Evolutionary conservation across 1,284 basidiomycete species (phyloP), one percentile per base, ranked within the genome.

Genomic region (Naganishia albida): DNA sequence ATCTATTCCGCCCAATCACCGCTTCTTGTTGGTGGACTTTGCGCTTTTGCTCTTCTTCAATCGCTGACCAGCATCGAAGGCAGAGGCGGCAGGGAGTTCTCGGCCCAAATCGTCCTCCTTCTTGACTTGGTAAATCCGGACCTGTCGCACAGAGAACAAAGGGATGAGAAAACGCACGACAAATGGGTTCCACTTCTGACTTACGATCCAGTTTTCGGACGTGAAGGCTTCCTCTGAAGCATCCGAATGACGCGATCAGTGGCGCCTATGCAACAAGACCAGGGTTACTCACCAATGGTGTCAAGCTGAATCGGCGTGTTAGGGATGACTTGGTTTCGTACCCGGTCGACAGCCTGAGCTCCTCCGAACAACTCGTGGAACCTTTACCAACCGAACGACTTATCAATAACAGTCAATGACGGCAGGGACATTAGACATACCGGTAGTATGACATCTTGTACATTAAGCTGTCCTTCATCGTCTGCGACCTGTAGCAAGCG

Each of bases 371-470:
- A 81, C 72, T 95, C 91, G 65, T 85, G 81, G 82, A 93, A 97
- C 64, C 90, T 90, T 76, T n/a, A 64, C 18, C n/a, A 15, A n/a
- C 16, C 23, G 49, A 38, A 8, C 46, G 20, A 18, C 26, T 28
- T 8, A 7, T 38, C 26, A 38, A 18, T 13, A 56, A 42, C n/a
- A 18, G 40, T 20, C 12, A 12, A 20, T 20, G 7, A 25, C n/a
- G 13, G 2, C 34, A 4, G 10, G 34, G 1, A 26, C 23, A 48
- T 59, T 16, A 13, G 52, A 81, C 85, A 63, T 67, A 90, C 87
- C 91, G 85, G 77, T 95, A 93, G 80, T 94, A 96, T 18, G 88
- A 90, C 92, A 96, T 93, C 83, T 97, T 97, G 82, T 97, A 97
- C 93, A 98, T 93, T 80, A 97, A 81, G 74, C 91, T 91, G 74